Evolutionary conservation across 106 monocot genomes (phyloP).

Genomic region (Ottelia alismoides): DNA sequence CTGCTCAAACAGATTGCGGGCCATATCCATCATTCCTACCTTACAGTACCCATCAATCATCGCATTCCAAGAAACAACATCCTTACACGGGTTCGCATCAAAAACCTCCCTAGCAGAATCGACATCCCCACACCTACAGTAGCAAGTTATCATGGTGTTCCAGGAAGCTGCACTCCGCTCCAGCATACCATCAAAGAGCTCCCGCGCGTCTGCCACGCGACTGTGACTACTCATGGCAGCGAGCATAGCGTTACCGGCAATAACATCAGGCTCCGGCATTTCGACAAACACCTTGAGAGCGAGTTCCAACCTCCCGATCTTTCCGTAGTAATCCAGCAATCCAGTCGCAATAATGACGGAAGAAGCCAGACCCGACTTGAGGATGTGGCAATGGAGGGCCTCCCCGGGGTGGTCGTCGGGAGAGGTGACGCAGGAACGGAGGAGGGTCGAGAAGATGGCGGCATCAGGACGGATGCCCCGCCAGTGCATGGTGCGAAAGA

Average conservation of each 20-base stretch:
- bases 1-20: conserved; percentile 23
- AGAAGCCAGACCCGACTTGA: conserved; percentile 21
- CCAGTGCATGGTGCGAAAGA: too few relatives aligned
- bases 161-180: conserved; percentile 36
- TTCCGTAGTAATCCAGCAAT: conserved; percentile 21
- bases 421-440: conserved; percentile 1
- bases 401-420: conserved; percentile 1
- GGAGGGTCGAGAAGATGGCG: conserved; percentile 12
- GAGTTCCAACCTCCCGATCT: conserved; percentile 21
- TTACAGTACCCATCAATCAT: conserved; percentile 64
- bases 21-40: conserved; percentile 21
- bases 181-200: conserved; percentile 31
- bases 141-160: conserved; percentile 57
- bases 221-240: conserved; percentile 18
- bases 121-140: conserved; percentile 27
- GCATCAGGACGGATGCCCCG: too few relatives aligned
- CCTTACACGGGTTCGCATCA: conserved; percentile 30
- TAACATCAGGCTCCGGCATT: conserved; percentile 46
- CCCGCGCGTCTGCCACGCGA: conserved; percentile 11
- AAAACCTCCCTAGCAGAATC: conserved; percentile 31
- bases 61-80: conserved; percentile 54
- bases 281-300: conserved; percentile 42
- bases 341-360: conserved; percentile 20
- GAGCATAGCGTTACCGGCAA: conserved; percentile 38
- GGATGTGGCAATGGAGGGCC: conserved; percentile 21